phyloP scores from a whole-genome alignment of 139 green algal genomes.

The Picochlorum sp. region DNA sequence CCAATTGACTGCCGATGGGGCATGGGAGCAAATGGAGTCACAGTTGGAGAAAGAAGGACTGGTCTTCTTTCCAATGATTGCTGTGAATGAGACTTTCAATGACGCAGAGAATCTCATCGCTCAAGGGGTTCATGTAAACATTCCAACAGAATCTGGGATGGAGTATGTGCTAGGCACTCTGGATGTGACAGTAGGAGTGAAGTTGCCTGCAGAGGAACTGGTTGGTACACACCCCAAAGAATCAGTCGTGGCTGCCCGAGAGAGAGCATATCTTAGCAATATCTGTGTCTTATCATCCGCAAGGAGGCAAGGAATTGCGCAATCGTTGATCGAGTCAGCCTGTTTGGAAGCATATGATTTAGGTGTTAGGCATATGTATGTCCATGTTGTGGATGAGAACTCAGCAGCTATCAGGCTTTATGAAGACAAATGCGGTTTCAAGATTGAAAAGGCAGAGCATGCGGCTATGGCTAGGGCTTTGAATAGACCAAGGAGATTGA shows the following conservation, averaged over 20 bases:
- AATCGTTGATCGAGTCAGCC: constrained; percentile 3
- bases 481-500: constrained; percentile 38
- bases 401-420: constrained; percentile 49
- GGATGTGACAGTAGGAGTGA: constrained; percentile 61
- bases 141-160: neutral
- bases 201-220: constrained; percentile 67
- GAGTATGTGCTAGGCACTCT: constrained; percentile 50
- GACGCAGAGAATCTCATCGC: neutral
- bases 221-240: constrained; percentile 34
- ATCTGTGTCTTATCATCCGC: constrained; percentile 50
- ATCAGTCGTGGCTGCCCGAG: neutral
- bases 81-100: neutral
- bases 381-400: constrained; percentile 63
- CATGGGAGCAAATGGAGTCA: constrained; percentile 56
- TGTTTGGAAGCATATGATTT: neutral
- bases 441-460: constrained; percentile 46
- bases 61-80: constrained; percentile 1
- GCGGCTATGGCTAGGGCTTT: constrained; percentile 30
- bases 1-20: constrained; percentile 63
- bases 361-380: constrained; percentile 47
- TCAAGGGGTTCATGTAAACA: neutral
- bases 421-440: constrained; percentile 28
- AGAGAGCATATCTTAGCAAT: constrained; percentile 69
- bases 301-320: constrained; percentile 28
- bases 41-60: neutral